These are phyloP conservation scores for Tolypocladium guangdongense DNA, from an alignment of 2,329 filamentous ascomycete genomes.

Conservation along the genomic window DNA sequence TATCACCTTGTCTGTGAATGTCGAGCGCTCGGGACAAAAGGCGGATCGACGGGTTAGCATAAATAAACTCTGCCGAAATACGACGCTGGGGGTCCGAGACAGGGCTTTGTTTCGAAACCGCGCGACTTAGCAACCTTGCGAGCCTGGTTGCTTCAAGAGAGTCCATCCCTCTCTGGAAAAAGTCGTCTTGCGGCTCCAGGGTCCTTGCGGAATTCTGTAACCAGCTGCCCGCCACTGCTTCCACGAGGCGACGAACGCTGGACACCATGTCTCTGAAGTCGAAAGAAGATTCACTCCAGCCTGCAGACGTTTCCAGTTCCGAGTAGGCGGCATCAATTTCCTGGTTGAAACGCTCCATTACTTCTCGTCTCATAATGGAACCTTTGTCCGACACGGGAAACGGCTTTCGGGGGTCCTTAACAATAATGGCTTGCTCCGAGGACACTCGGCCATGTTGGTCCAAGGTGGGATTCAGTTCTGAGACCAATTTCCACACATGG, in stretches of 20 bases:
- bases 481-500: slow-evolving; percentile 3
- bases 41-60: no score
- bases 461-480: slow-evolving; percentile 1
- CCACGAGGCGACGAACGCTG: slow-evolving; percentile 6
- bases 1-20: no score
- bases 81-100: no score
- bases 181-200: slow-evolving; percentile 9
- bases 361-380: slow-evolving; percentile 5
- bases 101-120: no score
- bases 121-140: slow-evolving; percentile 5
- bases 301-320: neutral
- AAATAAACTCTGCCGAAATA: no score
- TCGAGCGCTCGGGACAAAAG: no score
- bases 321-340: slow-evolving; percentile 11
- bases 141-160: slow-evolving; percentile 16
- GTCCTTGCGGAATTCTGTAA: neutral
- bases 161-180: slow-evolving; percentile 18
- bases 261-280: slow-evolving; percentile 3
- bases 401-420: slow-evolving; percentile 1
- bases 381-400: slow-evolving; percentile 10
- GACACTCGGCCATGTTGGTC: slow-evolving; percentile 5
- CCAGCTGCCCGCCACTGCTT: slow-evolving; percentile 1
- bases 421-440: slow-evolving; percentile 5
- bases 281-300: neutral
- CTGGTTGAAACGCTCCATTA: slow-evolving; percentile 3